These are phyloP conservation scores for Auricularia cornea DNA, from an alignment of 768 basidiomycete genomes.

Conservation along the genomic window DNA sequence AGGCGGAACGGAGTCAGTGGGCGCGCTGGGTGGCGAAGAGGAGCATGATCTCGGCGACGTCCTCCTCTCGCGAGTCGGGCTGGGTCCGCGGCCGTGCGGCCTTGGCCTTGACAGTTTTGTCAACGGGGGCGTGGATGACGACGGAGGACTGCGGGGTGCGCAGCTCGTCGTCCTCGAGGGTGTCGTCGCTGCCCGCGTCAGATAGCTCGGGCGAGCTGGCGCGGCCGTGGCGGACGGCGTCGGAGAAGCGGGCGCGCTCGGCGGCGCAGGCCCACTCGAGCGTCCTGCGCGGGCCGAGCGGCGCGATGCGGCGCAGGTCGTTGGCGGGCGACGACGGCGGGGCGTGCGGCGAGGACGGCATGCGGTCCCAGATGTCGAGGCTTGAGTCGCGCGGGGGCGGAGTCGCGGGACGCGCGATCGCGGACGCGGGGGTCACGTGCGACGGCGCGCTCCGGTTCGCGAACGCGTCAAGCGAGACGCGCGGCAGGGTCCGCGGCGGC, in stretches of 20 bases:
- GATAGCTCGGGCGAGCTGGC: neutral
- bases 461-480: slow-evolving; percentile 46
- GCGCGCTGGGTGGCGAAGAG: no score
- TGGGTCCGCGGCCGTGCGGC: no score
- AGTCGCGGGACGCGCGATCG: no score
- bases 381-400: slow-evolving; percentile 14
- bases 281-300: slow-evolving; percentile 20
- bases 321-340: slow-evolving; percentile 44
- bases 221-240: neutral
- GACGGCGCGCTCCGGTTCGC: slow-evolving; percentile 29
- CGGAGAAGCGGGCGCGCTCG: neutral
- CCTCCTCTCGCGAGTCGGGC: no score
- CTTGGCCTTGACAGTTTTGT: no score
- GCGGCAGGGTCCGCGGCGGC: slow-evolving; percentile 4
- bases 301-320: slow-evolving; percentile 31
- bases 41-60: no score
- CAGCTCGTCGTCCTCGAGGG: neutral
- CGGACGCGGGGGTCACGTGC: slow-evolving; percentile 24
- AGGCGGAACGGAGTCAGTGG: no score
- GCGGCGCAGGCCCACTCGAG: slow-evolving; percentile 68
- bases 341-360: slow-evolving; percentile 56
- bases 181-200: neutral
- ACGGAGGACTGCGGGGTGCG: neutral
- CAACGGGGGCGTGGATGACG: neutral
- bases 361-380: slow-evolving; percentile 27